Conservation (phyloP, 805 yeast species). For the Pichia paraexigua region DNA sequence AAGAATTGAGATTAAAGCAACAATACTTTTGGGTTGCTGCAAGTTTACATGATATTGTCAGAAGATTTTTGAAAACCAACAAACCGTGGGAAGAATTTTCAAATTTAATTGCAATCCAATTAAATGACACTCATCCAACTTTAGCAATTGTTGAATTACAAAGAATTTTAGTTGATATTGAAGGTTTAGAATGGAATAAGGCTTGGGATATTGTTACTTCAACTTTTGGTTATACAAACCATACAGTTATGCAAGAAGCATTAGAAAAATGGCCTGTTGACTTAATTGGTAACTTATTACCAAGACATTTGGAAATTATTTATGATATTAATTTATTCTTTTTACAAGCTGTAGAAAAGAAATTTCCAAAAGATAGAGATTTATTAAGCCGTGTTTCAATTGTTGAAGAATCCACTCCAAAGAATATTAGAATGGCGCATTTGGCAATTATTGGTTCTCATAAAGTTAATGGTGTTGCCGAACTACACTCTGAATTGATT, state of each 20-base stretch:
- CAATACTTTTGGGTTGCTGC: slow-evolving; percentile 98
- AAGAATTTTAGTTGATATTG: slow-evolving; percentile 77
- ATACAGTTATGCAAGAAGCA: slow-evolving; percentile 92
- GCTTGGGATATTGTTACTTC: slow-evolving; percentile 80
- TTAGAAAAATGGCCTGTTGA: slow-evolving; percentile 93
- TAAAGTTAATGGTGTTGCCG: slow-evolving; percentile 93
- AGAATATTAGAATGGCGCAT: slow-evolving; percentile 86
- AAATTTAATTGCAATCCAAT: slow-evolving; percentile 82
- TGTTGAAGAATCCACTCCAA: slow-evolving; percentile 74
- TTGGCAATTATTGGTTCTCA: slow-evolving; percentile 90
- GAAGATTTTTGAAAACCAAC: slow-evolving; percentile 76
- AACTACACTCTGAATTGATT: slow-evolving; percentile 84
- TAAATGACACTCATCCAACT: slow-evolving; percentile 93
- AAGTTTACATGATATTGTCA: slow-evolving; percentile 80
- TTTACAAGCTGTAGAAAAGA: slow-evolving; percentile 64
- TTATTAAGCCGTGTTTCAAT: slow-evolving; percentile 67
- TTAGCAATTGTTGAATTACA: slow-evolving; percentile 84
- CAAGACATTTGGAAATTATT: slow-evolving; percentile 86
- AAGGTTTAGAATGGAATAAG: slow-evolving; percentile 68
- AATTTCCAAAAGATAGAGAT: slow-evolving; percentile 68
- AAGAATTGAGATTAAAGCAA: slow-evolving; percentile 86
- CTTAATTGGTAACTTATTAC: slow-evolving; percentile 67
- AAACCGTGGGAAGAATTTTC: slow-evolving; percentile 78
- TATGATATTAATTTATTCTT: slow-evolving; percentile 78
- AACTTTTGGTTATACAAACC: slow-evolving; percentile 90